Base-by-base conservation (phyloP, 2,329 filamentous ascomycete species). In the Pseudocercospora crystallina region DNA sequence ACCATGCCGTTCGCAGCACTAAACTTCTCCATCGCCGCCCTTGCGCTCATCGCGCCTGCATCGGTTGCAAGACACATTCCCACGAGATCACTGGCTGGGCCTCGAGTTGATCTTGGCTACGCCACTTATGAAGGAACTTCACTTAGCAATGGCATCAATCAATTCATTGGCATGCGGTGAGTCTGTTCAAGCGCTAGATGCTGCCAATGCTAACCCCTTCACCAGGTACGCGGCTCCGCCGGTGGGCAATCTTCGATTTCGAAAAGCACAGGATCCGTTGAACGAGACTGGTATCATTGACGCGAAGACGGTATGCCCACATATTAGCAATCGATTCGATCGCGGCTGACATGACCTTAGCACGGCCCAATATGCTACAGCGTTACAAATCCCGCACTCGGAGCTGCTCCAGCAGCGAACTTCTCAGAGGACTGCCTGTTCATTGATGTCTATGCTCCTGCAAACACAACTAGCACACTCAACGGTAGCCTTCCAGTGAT, bases 351-450 rank as follows among this genome's bases (percentile, higher is more conserved):
- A 7, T 7, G 20, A 26, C 7, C 20, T 26, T 26, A 26, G 14
- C 42, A 44, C 20, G 42, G 42, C 20, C 11, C 42, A 3, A 32
- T 44, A 8, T 44, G 42, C 15, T 34, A 13, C 31, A 12, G 26
- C 15, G 42, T 44, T 2, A 33, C 20, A 26, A 26, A 32, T 17
- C 14, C 14, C 15, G 8, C 42, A 3, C 30, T 15, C 8, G 32
- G 17, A 9, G 30, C 26, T 5, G 26, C 42, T 35, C 42, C 32
- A 83, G 14, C 32, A 83, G 14, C 15, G 12, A 34, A 30, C 9
- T 35, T 34, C 14, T 17, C 29, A 12, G 42, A 86, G 61, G 84
- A 87, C 58, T 90, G 87, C 62, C 76, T 90, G 1, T 85, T 84
- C 54, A 72, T 88, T 4, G 79, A 84, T 46, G 73, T 84, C 7